Base-by-base conservation (phyloP, 176 grass and related monocot genomes). In the Aegilops longissima region DNA sequence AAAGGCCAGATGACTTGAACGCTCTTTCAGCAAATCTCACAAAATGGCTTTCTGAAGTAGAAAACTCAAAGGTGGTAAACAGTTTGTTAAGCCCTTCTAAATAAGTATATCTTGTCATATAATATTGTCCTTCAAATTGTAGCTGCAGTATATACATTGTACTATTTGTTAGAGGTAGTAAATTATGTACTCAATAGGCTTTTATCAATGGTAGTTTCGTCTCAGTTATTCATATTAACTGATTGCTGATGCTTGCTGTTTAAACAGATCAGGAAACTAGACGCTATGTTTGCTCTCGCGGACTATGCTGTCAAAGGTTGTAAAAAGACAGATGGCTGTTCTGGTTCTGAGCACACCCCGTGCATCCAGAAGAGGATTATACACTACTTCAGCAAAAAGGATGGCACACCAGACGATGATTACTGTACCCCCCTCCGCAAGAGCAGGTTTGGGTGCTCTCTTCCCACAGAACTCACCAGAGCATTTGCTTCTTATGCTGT, bases 41-140 rank as follows among this genome's bases (percentile, higher is more conserved):
- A 67, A 92, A 86, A 90, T 95, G 90, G 92, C 87, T 98, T 85
- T 94, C 88, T 88, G 88, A 94, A 77, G 93, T 98, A 79, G 96
- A 98, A 90, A 86, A 64, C 33, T 96, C 87, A 80, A 98, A 98
- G 96, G 96, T 93, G 27, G 51, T 42, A 64, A 45, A 10, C 69
- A 68, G 21, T 40, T 69, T 76, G 31, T 70, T 68, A 75, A 68
- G 4, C 62, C 35, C 56, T 66, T 71, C 49, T 80, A 56, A 80
- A 31, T 52, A 74, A 14, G 35, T 35, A 49, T 49, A 29, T 63
- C n/a, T 84, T 5, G 79, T 84, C 70, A 23, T 73, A 64, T 59
- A 39, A 52, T 47, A 39, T 31, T 70, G n/a, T 61, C 23, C 38
- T 66, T 24, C 11, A 74, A 76, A 14, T 23, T 70, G 67, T 72